Conservation (phyloP, 2,329 filamentous ascomycete genomes). For the Apiospora koreana region DNA sequence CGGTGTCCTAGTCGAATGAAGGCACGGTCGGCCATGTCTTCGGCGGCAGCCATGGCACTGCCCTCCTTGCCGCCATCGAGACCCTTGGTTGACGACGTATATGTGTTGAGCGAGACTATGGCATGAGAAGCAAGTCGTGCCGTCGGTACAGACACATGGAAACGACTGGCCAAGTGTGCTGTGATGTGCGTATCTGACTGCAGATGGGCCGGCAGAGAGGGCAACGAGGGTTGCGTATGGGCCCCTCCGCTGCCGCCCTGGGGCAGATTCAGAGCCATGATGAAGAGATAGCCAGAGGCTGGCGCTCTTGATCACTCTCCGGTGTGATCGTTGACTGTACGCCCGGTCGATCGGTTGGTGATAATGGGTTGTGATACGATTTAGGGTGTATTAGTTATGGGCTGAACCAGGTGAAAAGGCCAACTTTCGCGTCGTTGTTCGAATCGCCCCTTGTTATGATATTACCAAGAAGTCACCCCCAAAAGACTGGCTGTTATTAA, state of each 20-base stretch:
- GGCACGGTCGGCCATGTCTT: conserved; percentile 86
- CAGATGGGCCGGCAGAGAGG: conserved; percentile 80
- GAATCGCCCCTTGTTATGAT: neutral
- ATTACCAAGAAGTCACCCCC: neutral
- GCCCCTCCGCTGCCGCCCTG: conserved; percentile 56
- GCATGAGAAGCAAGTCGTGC: conserved; percentile 89
- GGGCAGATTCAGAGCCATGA: conserved; percentile 63
- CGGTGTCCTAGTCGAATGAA: conserved; percentile 83
- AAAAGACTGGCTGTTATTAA: conserved; percentile 6
- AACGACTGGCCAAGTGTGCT: conserved; percentile 82
- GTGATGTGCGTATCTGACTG: conserved; percentile 79
- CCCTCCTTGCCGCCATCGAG: conserved; percentile 89
- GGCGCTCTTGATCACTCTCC: conserved; percentile 22
- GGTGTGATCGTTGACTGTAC: conserved; percentile 13
- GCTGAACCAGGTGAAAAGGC: neutral
- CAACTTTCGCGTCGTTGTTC: neutral
- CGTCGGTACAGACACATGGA: conserved; percentile 87
- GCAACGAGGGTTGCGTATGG: conserved; percentile 84
- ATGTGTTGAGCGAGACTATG: conserved; percentile 91
- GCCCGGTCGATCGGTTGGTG: conserved; percentile 15
- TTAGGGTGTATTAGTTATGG: neutral
- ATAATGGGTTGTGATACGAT: conserved; percentile 12
- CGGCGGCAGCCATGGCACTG: conserved; percentile 87
- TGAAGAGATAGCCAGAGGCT: conserved; percentile 35
- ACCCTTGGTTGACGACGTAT: conserved; percentile 84